phyloP scores from a whole-genome alignment of 495 filamentous ascomycete species.

The Penicillium lagena region DNA sequence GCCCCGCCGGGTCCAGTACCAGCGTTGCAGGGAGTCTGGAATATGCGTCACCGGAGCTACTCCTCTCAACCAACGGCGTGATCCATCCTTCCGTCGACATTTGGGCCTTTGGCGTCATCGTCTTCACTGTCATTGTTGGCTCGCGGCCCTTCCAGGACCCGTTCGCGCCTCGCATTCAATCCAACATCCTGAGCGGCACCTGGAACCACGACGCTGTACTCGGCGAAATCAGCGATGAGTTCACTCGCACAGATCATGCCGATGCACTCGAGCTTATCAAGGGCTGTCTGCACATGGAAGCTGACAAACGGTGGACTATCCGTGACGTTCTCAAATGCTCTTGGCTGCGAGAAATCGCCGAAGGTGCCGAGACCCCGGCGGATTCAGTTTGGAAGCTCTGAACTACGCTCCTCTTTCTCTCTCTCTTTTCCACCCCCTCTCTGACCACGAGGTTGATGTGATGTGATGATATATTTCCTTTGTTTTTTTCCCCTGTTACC shows the following conservation, averaged over 20 bases:
- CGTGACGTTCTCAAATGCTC: slow-evolving; percentile 44
- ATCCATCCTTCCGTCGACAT: slow-evolving; percentile 56
- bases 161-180: slow-evolving; percentile 51
- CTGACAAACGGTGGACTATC: slow-evolving; percentile 46
- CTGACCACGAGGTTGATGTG: neutral
- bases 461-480: too few species aligned
- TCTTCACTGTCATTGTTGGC: slow-evolving; percentile 59
- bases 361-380: slow-evolving; percentile 16
- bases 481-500: too few species aligned
- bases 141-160: slow-evolving; percentile 60
- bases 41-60: slow-evolving; percentile 58
- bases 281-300: slow-evolving; percentile 48
- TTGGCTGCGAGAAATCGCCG: slow-evolving; percentile 45
- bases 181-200: slow-evolving; percentile 55
- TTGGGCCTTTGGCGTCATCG: slow-evolving; percentile 67
- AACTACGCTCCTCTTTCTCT: neutral
- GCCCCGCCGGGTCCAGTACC: slow-evolving; percentile 51
- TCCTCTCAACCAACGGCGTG: slow-evolving; percentile 41
- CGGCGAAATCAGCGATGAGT: slow-evolving; percentile 17
- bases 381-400: slow-evolving; percentile 33
- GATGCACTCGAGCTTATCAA: slow-evolving; percentile 45
- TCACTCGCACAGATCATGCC: slow-evolving; percentile 20
- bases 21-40: slow-evolving; percentile 58
- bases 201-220: slow-evolving; percentile 53
- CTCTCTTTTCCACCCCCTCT: neutral